A percentile compares a stretch with the other conserved stretches of the same genome.
phyloP scores from a whole-genome alignment of 768 basidiomycete genomes.

The Leccinum longicurvipes region DNA sequence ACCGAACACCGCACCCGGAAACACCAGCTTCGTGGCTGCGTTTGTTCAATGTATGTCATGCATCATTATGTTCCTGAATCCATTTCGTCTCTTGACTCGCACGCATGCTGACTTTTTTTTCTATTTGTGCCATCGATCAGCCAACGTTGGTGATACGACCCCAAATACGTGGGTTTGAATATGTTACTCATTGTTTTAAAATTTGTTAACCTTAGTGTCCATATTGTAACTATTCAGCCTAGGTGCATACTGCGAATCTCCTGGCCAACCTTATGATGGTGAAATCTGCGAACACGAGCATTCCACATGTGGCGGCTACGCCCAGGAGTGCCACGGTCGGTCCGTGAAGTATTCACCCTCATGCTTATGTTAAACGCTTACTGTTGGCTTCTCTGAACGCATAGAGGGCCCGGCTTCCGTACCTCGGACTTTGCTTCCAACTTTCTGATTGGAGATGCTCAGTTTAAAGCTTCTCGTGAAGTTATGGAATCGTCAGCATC shows the following conservation, averaged over 20 bases:
- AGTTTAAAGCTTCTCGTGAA: slow-evolving; percentile 64
- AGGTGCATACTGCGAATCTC: slow-evolving; percentile 76
- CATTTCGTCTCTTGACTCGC: not conserved
- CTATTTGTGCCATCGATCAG: slow-evolving; percentile 31
- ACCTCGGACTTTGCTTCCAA: slow-evolving; percentile 77
- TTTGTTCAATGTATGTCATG: slow-evolving; percentile 62
- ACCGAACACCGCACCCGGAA: slow-evolving; percentile 64
- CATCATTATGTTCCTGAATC: not conserved
- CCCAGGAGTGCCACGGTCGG: slow-evolving; percentile 70
- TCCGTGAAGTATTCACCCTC: slow-evolving; percentile 24
- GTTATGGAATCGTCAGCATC: slow-evolving; percentile 48
- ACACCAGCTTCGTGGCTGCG: slow-evolving; percentile 67
- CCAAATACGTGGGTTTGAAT: slow-evolving; percentile 64
- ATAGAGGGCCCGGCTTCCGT: slow-evolving; percentile 72
- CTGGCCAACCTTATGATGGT: slow-evolving; percentile 66
- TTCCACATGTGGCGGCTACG: slow-evolving; percentile 72
- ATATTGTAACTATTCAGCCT: slow-evolving; percentile 34
- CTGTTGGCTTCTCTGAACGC: not conserved
- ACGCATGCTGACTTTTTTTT: not conserved
- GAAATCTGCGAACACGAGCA: slow-evolving; percentile 64
- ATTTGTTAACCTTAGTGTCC: not conserved
- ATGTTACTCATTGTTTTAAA: too few relatives aligned
- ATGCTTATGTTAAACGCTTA: not conserved
- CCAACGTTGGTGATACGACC: slow-evolving; percentile 78
- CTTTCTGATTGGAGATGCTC: slow-evolving; percentile 63